phyloP scores from a whole-genome alignment of 805 yeast species.

The Scheffersomyces lignosus region DNA sequence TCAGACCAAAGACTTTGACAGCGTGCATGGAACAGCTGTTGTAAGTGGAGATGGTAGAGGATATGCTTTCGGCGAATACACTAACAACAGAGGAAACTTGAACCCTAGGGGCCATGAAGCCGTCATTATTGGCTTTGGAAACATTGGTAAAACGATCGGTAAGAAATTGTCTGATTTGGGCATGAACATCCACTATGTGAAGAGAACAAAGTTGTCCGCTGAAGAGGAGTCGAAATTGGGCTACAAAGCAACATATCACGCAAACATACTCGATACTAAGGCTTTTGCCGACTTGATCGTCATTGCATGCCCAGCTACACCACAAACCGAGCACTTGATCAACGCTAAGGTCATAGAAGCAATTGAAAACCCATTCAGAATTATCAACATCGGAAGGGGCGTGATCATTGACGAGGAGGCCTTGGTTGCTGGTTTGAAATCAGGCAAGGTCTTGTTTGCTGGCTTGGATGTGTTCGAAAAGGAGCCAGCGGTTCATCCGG shows the following conservation, averaged over 20 bases:
- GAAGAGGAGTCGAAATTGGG: constrained; percentile 38
- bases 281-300: constrained; percentile 57
- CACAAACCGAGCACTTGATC: constrained; percentile 56
- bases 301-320: constrained; percentile 65
- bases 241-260: constrained; percentile 45
- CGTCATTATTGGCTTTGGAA: constrained; percentile 72
- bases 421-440: constrained; percentile 55
- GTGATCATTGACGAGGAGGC: constrained; percentile 66
- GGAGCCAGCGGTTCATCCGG: constrained; percentile 58
- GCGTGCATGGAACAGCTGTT: constrained; percentile 22
- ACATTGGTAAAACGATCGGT: constrained; percentile 69
- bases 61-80: constrained; percentile 43
- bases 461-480: constrained; percentile 72
- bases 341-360: constrained; percentile 46
- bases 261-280: constrained; percentile 31
- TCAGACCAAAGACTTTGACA: constrained; percentile 34
- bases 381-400: constrained; percentile 80
- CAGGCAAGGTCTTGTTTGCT: constrained; percentile 61
- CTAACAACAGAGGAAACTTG: constrained; percentile 45
- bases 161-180: constrained; percentile 56
- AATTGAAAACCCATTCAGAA: constrained; percentile 54
- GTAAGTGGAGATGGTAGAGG: constrained; percentile 9
- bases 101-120: constrained; percentile 60
- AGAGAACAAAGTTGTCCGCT: constrained; percentile 45
- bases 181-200: constrained; percentile 63